Evolutionary conservation across 805 yeast species (phyloP).

Genomic region (Monosporozyma solicola): DNA sequence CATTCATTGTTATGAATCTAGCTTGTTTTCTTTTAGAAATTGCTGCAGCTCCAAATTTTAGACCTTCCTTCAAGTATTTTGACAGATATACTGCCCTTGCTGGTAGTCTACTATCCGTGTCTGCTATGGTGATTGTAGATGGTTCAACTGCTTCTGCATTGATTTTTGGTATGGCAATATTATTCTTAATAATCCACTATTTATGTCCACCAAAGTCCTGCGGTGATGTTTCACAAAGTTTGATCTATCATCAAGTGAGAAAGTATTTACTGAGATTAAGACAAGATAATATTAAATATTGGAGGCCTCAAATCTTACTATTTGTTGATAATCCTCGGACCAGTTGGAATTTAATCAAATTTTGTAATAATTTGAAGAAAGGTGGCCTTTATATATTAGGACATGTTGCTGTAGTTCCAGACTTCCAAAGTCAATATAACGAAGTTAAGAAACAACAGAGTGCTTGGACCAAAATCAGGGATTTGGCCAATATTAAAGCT

Average conservation of each 20-base stretch:
- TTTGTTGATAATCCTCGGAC: conserved; percentile 88
- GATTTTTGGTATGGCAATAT: conserved; percentile 50
- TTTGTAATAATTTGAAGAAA: conserved; percentile 89
- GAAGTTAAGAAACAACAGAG: conserved; percentile 65
- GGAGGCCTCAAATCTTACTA: conserved; percentile 93
- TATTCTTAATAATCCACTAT: conserved; percentile 78
- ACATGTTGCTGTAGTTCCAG: conserved; percentile 60
- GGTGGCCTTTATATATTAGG: conserved; percentile 92
- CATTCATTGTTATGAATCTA: conserved; percentile 85
- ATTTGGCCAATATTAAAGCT: conserved; percentile 71
- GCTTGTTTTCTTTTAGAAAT: conserved; percentile 85
- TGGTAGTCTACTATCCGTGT: conserved; percentile 61
- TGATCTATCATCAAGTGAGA: conserved; percentile 93
- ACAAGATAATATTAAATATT: conserved; percentile 91
- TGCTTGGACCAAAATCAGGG: conserved; percentile 82
- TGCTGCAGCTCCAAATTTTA: conserved; percentile 95
- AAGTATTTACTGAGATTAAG: conserved; percentile 70
- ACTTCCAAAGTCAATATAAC: conserved; percentile 53
- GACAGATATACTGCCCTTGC: conserved; percentile 68
- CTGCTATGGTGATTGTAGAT: conserved; percentile 93
- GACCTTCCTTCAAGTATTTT: conserved; percentile 91
- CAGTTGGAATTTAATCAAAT: conserved; percentile 82
- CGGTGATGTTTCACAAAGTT: conserved; percentile 96
- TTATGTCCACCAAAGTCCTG: conserved; percentile 91
- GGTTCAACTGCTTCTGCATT: conserved; percentile 79